Base-by-base conservation (phyloP, 495 filamentous ascomycete species). In the Talaromyces stipitatus region DNA sequence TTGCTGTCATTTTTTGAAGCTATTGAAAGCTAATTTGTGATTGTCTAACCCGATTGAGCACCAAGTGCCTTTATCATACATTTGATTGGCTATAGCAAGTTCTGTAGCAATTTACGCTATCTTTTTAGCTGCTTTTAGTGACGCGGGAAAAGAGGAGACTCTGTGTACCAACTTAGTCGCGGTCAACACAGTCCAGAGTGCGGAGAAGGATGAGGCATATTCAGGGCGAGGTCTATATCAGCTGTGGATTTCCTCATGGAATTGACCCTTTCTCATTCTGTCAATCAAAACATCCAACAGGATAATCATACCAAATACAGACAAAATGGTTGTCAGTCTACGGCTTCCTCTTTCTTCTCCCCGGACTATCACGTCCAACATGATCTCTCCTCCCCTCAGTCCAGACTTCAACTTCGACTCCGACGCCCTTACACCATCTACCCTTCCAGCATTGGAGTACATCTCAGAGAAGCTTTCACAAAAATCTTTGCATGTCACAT, bases 401-500 rank as follows among this genome's bases (percentile, higher is more conserved):
- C 67, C 74, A 0, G 65, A 68, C 50, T 74, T 78, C 61, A 72
- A 66, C 52, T 72, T 73, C 30, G 73, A 78, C 57, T 63, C 74
- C 7, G 74, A 75, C 45, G 71, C 67, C 5, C 61, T 76, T 4
- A 66, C 68, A 6, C 67, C 71, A 1, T 74, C 73, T 7, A 69
- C 74, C 55, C 50, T 79, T 23, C 78, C 78, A 6, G 74, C 73
- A 10, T 65, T 81, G 12, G 73, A 76, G 28, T 79, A 77, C 56
- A 75, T 81, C 50, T 78, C 78, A 46, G 61, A 60, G 50, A 79
- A 76, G 54, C 66, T 81, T 0, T 67, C 72, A 55, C 70, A 77
- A 62, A 69, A 67, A 58, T 69, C 69, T 54, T 71, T 79, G 61
- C 72, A 78, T 28, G 69, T 79, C 57, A 75, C 74, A 0, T 67